Base-by-base conservation (phyloP, 331 rosid genomes). In the Rosa hybrid region DNA sequence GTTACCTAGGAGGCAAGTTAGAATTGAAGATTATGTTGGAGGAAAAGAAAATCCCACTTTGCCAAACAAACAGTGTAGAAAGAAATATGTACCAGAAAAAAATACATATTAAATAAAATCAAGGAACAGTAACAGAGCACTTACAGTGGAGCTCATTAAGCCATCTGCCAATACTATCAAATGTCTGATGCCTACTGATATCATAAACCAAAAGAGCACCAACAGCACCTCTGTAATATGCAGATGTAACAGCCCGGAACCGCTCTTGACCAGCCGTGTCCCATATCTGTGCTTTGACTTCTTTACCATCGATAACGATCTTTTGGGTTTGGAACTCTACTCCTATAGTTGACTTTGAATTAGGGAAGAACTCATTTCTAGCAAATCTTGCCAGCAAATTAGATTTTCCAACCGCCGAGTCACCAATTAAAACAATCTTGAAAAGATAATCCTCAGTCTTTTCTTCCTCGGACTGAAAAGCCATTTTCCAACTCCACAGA, bases 241-340 rank as follows among this genome's bases (percentile, higher is more conserved):
- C 98, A 75, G 98, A 94, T 25, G 98, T 89, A 74, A 89, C 88
- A 72, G 92, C 92, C 81, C 92, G 82, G 80, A 89, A 86, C 63
- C 92, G 90, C 85, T 94, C 98, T 84, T 94, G 98, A 83, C 98
- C 98, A 38, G 98, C 98, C 21, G 98, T 94, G 78, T 94, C 98
- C 98, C 98, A 94, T 78, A 94, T 94, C 86, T 94, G 98, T 70
- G 98, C 98, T 87, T 94, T 94, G 71, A 94, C 76, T 88, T 94
- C 98, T 89, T 90, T 94, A 70, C 97, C 98, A 74, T 94, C 88
- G 76, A 94, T 94, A 73, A 86, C 91, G 30, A 94, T 86, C 87
- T 90, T 94, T 76, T 94, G 97, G 68, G 98, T 94, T 85, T 94
- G 98, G 86, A 94, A 94, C 81, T 91, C 98, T 65, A 94, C 98